phyloP scores from a whole-genome alignment of 352 stramenopile species.

The Pythium aristosporum region DNA sequence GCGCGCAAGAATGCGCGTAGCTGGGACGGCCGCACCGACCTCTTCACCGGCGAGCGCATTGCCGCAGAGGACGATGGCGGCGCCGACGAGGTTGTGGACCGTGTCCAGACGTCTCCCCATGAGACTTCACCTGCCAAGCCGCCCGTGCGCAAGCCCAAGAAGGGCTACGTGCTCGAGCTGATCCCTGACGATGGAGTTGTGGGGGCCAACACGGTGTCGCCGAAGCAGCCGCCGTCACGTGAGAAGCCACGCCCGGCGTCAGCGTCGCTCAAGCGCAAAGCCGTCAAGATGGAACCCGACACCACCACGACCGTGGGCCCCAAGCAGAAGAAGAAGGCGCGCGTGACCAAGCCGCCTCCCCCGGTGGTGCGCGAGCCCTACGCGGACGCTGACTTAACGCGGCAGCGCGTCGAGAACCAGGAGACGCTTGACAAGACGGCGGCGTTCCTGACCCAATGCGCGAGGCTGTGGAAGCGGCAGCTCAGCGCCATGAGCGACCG shows the following conservation, averaged over 20 bases:
- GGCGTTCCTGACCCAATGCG: conserved; percentile 32
- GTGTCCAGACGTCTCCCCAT: neutral
- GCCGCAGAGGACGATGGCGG: neutral
- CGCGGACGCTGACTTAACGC: conserved; percentile 4
- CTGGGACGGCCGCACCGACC: conserved; percentile 55
- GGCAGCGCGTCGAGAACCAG: conserved; percentile 18
- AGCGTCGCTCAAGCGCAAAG: conserved; percentile 3
- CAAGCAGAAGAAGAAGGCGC: conserved; percentile 4
- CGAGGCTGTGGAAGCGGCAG: conserved; percentile 35
- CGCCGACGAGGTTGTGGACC: conserved; percentile 1
- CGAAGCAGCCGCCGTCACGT: too few species aligned
- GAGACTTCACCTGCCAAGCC: conserved; percentile 2
- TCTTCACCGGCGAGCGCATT: conserved; percentile 41
- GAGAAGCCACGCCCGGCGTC: neutral
- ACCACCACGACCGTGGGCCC: too few species aligned
- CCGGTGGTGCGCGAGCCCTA: conserved; percentile 2
- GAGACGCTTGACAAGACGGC: conserved; percentile 18
- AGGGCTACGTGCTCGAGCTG: conserved; percentile 17
- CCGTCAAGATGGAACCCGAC: neutral
- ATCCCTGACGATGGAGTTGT: neutral
- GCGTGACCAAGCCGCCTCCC: neutral
- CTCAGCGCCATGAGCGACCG: conserved; percentile 12
- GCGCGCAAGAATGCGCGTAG: conserved; percentile 26
- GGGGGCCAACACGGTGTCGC: too few species aligned
- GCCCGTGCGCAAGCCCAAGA: conserved; percentile 12